Evolutionary conservation across 2,329 filamentous ascomycete species (phyloP).

Genomic region (Ophiostoma sp.): DNA sequence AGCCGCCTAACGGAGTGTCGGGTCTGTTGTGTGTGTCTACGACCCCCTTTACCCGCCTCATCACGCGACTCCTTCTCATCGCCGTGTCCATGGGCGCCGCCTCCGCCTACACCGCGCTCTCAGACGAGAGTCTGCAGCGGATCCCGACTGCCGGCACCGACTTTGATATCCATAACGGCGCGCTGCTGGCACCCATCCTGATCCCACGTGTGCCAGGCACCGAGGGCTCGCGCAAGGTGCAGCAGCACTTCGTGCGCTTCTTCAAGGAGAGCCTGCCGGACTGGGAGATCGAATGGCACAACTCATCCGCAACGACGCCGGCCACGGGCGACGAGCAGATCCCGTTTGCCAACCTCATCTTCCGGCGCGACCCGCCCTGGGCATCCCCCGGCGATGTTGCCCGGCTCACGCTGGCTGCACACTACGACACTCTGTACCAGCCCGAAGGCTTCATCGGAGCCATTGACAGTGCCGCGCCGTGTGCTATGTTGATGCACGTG

Average conservation of each 20-base stretch:
- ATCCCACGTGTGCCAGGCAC: slow-evolving; percentile 85
- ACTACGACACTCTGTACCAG: slow-evolving; percentile 80
- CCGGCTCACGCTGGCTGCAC: slow-evolving; percentile 79
- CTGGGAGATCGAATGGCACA: slow-evolving; percentile 81
- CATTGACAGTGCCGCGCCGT: slow-evolving; percentile 88
- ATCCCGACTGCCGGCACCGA: slow-evolving; percentile 68
- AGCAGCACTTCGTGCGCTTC: slow-evolving; percentile 79
- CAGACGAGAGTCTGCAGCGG: slow-evolving; percentile 64
- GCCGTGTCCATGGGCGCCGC: slow-evolving; percentile 28
- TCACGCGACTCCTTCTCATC: slow-evolving; percentile 19
- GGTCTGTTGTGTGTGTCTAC: background rate
- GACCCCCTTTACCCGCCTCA: background rate
- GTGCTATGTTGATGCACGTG: slow-evolving; percentile 85
- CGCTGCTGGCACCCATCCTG: slow-evolving; percentile 78
- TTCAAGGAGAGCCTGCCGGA: slow-evolving; percentile 67
- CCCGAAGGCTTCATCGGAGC: slow-evolving; percentile 89
- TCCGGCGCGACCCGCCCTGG: slow-evolving; percentile 84
- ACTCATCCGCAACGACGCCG: slow-evolving; percentile 81
- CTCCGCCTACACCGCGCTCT: slow-evolving; percentile 50
- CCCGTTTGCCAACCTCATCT: slow-evolving; percentile 82
- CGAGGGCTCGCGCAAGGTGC: slow-evolving; percentile 63
- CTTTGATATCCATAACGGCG: slow-evolving; percentile 71
- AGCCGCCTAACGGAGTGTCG: background rate
- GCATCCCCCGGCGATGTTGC: slow-evolving; percentile 66
- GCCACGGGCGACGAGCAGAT: slow-evolving; percentile 63